Conservation (phyloP, 2,329 filamentous ascomycete genomes). For the Leptosphaerulina australis region DNA sequence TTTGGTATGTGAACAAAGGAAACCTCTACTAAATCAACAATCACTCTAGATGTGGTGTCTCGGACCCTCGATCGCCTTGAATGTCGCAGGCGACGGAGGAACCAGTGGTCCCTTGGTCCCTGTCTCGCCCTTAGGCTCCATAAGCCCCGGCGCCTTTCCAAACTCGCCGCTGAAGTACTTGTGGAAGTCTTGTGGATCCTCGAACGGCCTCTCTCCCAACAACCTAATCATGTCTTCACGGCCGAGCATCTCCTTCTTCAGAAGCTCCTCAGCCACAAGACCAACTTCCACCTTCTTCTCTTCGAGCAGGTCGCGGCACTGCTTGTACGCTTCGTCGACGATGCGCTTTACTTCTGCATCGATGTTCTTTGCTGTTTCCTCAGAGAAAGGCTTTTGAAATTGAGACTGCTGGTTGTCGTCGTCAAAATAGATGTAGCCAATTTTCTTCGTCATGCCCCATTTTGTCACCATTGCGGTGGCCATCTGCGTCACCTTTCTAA, state of each 20-base stretch:
- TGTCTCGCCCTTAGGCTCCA: conserved; percentile 41
- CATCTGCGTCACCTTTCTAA: conserved; percentile 97
- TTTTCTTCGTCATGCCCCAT: conserved; percentile 96
- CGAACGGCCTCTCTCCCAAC: conserved; percentile 81
- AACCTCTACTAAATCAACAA: neutral
- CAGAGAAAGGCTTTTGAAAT: conserved; percentile 93
- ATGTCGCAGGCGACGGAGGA: conserved; percentile 37
- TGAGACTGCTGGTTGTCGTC: conserved; percentile 74
- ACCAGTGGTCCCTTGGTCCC: conserved; percentile 46
- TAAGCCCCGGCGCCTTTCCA: conserved; percentile 42
- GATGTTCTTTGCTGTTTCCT: conserved; percentile 90
- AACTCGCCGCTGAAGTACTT: conserved; percentile 77
- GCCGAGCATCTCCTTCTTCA: conserved; percentile 87
- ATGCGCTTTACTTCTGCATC: conserved; percentile 90
- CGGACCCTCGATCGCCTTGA: conserved; percentile 22
- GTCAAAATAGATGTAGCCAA: conserved; percentile 91
- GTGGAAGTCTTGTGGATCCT: conserved; percentile 84
- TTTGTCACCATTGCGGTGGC: conserved; percentile 99
- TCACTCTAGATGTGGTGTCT: conserved; percentile 8
- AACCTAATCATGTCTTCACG: conserved; percentile 92
- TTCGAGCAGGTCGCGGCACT: conserved; percentile 81
- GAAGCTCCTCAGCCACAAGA: conserved; percentile 87
- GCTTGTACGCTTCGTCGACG: conserved; percentile 88
- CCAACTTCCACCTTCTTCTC: conserved; percentile 89
- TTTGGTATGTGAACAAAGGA: conserved; percentile 3